phyloP scores from a whole-genome alignment of 192 early-diverging fungal species.

The Backusella circina region DNA sequence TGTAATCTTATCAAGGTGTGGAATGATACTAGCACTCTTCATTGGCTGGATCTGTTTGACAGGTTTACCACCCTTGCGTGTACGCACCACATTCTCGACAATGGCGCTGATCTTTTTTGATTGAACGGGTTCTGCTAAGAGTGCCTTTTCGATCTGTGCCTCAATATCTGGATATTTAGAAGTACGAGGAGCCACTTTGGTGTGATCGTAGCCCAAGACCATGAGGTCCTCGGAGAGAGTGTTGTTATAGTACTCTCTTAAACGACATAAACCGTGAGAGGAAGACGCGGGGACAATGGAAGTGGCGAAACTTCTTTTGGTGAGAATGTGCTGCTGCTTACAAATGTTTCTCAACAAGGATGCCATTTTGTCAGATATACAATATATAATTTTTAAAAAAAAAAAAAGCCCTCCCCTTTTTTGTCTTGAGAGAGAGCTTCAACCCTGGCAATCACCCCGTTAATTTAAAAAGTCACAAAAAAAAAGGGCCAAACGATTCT shows the following conservation, averaged over 20 bases:
- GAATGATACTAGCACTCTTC: slow-evolving; percentile 59
- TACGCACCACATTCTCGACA: slow-evolving; percentile 2
- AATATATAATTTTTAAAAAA: too few relatives aligned
- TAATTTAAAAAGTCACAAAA: background rate
- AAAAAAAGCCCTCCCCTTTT: background rate
- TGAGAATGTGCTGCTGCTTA: background rate
- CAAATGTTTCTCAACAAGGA: slow-evolving; percentile 4
- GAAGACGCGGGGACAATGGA: background rate
- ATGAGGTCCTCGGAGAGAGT: slow-evolving; percentile 52
- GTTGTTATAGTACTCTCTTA: slow-evolving; percentile 47
- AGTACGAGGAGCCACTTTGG: slow-evolving; percentile 24
- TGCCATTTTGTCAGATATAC: too few relatives aligned
- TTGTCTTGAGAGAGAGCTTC: background rate
- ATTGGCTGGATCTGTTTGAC: slow-evolving; percentile 54
- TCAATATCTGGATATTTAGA: slow-evolving; percentile 32
- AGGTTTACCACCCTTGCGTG: slow-evolving; percentile 45
- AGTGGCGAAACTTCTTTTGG: background rate
- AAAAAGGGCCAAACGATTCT: background rate
- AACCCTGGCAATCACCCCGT: background rate
- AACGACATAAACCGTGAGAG: slow-evolving; percentile 34
- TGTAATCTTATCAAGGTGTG: slow-evolving; percentile 67
- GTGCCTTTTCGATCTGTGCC: slow-evolving; percentile 23
- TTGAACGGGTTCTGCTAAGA: background rate
- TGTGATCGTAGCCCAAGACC: slow-evolving; percentile 52
- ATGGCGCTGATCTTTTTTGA: background rate